These are phyloP conservation scores for Otatea glauca DNA, from an alignment of 176 grass and related monocot species.

Conservation along the genomic window DNA sequence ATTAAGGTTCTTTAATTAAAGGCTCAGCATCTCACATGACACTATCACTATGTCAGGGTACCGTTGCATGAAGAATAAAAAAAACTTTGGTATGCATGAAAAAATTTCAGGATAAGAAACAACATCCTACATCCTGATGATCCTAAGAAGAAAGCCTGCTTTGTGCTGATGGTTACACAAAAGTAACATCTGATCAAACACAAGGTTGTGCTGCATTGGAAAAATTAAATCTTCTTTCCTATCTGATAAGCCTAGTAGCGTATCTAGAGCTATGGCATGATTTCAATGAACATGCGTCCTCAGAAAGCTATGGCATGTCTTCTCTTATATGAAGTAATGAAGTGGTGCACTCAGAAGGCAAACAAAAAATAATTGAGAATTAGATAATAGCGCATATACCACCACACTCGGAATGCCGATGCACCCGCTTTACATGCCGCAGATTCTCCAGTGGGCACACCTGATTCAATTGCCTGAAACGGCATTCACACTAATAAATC, in stretches of 20 bases:
- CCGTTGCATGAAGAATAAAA: background rate
- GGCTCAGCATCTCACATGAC: background rate
- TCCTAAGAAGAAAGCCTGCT: background rate
- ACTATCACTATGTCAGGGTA: background rate
- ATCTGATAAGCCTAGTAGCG: background rate
- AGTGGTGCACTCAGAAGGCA: background rate
- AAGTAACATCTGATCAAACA: background rate
- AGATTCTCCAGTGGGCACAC: conserved; percentile 55
- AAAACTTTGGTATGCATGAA: background rate
- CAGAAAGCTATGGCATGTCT: background rate
- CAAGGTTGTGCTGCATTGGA: background rate
- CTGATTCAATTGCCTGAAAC: conserved; percentile 56
- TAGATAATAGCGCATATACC: conserved; percentile 30
- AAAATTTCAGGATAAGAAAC: background rate
- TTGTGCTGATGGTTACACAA: background rate
- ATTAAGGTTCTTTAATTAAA: background rate
- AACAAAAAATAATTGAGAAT: conserved; percentile 3
- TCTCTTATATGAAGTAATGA: background rate
- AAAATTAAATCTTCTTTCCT: background rate
- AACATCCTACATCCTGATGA: background rate
- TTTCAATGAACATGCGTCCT: background rate
- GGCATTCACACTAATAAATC: background rate
- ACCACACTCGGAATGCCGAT: conserved; percentile 20
- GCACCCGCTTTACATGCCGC: conserved; percentile 55
- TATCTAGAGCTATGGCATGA: background rate